Evolutionary conservation across 2,329 filamentous ascomycete species (phyloP).

Genomic region (Talaromyces sp.): DNA sequence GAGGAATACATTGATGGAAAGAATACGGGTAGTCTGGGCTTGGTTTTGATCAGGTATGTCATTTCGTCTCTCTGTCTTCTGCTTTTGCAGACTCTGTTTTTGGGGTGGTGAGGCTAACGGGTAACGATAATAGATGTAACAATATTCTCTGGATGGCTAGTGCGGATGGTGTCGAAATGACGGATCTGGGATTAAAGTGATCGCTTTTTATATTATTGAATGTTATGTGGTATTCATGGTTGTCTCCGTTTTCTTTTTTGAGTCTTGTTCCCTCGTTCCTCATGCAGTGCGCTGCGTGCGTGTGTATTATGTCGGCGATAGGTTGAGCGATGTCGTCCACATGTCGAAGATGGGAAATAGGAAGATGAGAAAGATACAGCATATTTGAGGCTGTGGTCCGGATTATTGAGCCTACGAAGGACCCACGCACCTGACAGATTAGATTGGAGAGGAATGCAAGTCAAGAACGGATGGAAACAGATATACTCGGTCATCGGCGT

Average conservation of each 20-base stretch:
- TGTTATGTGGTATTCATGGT: background rate
- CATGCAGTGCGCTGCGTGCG: background rate
- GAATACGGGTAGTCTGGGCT: constrained; percentile 77
- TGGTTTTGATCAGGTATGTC: constrained; percentile 81
- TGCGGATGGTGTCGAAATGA: constrained; percentile 51
- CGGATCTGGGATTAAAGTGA: constrained; percentile 39
- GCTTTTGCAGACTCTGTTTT: too few species aligned
- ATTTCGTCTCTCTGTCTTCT: too few species aligned
- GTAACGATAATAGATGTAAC: constrained; percentile 64
- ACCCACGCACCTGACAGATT: background rate
- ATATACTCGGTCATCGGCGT: constrained; percentile 1
- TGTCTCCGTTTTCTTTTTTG: background rate
- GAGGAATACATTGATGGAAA: constrained; percentile 91
- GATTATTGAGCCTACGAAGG: background rate
- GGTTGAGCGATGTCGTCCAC: background rate
- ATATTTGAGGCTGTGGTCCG: background rate
- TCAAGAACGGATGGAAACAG: background rate
- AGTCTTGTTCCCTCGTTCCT: background rate
- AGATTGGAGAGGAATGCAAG: background rate
- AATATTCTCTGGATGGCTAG: constrained; percentile 90
- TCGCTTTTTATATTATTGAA: background rate
- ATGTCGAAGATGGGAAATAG: background rate
- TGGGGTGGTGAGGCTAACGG: too few species aligned
- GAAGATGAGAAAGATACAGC: background rate
- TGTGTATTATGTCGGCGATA: background rate